Evolutionary conservation across 2,329 filamentous ascomycete genomes (phyloP).

Genomic region (Dothistroma septosporum): DNA sequence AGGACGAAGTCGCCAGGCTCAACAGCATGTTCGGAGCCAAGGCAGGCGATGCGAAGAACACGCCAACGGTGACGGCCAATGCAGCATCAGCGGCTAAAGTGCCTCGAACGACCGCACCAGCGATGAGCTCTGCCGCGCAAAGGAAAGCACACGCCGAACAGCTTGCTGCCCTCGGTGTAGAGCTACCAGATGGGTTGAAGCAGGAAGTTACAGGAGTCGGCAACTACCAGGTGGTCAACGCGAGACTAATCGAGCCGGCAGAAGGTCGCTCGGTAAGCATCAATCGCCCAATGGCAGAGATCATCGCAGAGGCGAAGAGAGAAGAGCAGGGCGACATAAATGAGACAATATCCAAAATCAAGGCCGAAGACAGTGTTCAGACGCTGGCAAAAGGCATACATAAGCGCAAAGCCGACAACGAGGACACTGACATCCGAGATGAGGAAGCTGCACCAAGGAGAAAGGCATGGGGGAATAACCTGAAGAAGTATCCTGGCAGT

Average conservation of each 20-base stretch:
- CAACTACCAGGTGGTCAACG: slow-evolving; percentile 73
- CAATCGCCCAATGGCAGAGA: slow-evolving; percentile 41
- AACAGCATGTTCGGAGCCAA: slow-evolving; percentile 65
- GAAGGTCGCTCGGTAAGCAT: slow-evolving; percentile 15
- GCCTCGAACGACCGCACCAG: background rate
- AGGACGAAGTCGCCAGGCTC: slow-evolving; percentile 77
- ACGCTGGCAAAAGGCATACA: slow-evolving; percentile 53
- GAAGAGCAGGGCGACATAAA: slow-evolving; percentile 40
- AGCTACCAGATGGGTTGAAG: slow-evolving; percentile 72
- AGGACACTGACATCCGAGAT: slow-evolving; percentile 59
- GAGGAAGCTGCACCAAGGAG: slow-evolving; percentile 41
- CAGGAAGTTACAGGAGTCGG: slow-evolving; percentile 81
- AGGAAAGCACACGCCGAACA: slow-evolving; percentile 82
- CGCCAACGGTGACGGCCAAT: slow-evolving; percentile 31
- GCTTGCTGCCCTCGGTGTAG: slow-evolving; percentile 79
- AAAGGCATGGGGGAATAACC: slow-evolving; percentile 45
- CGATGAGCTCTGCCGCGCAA: slow-evolving; percentile 57
- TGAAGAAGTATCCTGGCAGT: slow-evolving; percentile 44
- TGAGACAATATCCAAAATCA: slow-evolving; percentile 33
- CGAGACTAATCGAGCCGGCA: slow-evolving; percentile 33
- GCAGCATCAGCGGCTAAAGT: slow-evolving; percentile 15
- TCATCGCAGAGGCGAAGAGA: slow-evolving; percentile 43
- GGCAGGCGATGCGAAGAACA: slow-evolving; percentile 22
- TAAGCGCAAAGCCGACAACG: slow-evolving; percentile 60
- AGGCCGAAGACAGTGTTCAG: slow-evolving; percentile 42